These are phyloP conservation scores for Penicillium sp. DNA, from an alignment of 2,329 filamentous ascomycete species.

Conservation along the genomic window DNA sequence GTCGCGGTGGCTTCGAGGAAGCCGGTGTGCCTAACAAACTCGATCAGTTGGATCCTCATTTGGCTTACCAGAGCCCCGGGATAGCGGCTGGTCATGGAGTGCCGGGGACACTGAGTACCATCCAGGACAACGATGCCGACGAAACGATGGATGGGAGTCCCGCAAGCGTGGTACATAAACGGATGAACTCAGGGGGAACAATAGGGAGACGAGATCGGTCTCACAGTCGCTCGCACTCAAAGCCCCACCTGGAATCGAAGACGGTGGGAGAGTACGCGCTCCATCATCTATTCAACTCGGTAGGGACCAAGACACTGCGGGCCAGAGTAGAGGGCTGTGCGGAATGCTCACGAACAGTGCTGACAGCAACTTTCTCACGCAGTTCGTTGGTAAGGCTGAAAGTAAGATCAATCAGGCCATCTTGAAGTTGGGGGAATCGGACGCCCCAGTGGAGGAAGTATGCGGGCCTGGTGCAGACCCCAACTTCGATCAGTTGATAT, in stretches of 20 bases:
- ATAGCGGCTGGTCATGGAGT: conserved; percentile 39
- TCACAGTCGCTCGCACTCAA: conserved; percentile 75
- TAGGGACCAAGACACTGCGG: conserved; percentile 43
- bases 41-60: conserved; percentile 36
- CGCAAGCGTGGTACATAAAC: conserved; percentile 35
- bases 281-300: conserved; percentile 92
- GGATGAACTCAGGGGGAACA: conserved; percentile 63
- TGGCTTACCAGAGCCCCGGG: conserved; percentile 34
- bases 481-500: conserved; percentile 90
- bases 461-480: conserved; percentile 88
- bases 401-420: conserved; percentile 92
- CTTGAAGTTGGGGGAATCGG: conserved; percentile 73
- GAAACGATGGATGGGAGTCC: conserved; percentile 29
- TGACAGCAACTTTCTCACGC: conserved; percentile 29
- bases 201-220: conserved; percentile 70
- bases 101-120: conserved; percentile 36
- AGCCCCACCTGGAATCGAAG: conserved; percentile 73
- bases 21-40: conserved; percentile 29
- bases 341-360: conserved; percentile 9
- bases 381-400: conserved; percentile 96
- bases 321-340: background rate
- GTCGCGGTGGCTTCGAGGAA: conserved; percentile 56
- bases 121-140: conserved; percentile 41
- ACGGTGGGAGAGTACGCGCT: conserved; percentile 98
- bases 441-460: conserved; percentile 82